These are phyloP conservation scores for Sparassis latifolia DNA, from an alignment of 1,284 basidiomycete species.

Conservation along the genomic window DNA sequence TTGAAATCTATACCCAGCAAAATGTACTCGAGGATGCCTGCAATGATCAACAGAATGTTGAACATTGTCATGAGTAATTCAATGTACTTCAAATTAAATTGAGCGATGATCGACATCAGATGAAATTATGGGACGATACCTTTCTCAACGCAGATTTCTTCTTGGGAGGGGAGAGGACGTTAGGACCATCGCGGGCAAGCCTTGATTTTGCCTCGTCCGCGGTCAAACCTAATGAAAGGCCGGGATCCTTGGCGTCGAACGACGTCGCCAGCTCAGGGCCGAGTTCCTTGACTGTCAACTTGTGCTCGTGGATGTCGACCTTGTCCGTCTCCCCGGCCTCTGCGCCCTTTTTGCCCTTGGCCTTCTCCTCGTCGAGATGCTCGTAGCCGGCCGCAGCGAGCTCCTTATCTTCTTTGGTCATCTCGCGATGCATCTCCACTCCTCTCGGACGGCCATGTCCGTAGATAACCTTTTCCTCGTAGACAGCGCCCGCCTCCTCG, in stretches of 20 bases:
- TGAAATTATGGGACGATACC: constrained; percentile 29
- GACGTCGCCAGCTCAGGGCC: constrained; percentile 38
- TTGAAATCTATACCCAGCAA: constrained; percentile 57
- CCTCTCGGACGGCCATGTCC: constrained; percentile 38
- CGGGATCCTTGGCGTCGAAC: constrained; percentile 49
- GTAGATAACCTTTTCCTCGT: constrained; percentile 35
- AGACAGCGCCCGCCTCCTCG: constrained; percentile 27
- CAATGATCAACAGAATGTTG: constrained; percentile 59
- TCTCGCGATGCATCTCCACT: constrained; percentile 50
- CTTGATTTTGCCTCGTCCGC: constrained; percentile 46
- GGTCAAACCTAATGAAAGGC: constrained; percentile 44
- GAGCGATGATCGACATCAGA: constrained; percentile 3
- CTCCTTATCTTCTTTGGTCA: constrained; percentile 62
- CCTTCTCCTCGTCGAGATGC: constrained; percentile 44
- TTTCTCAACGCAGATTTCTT: constrained; percentile 60
- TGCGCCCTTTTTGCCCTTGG: constrained; percentile 26
- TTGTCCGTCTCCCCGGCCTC: constrained; percentile 27
- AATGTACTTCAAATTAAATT: constrained; percentile 38
- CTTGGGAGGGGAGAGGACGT: constrained; percentile 60
- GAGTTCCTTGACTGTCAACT: constrained; percentile 36
- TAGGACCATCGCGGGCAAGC: constrained; percentile 48
- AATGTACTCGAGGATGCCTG: constrained; percentile 59
- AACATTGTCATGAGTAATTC: constrained; percentile 62
- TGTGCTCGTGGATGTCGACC: constrained; percentile 54
- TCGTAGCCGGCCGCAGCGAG: constrained; percentile 65